phyloP scores from a whole-genome alignment of 2,329 filamentous ascomycete species.

The Fusarium torulosum region DNA sequence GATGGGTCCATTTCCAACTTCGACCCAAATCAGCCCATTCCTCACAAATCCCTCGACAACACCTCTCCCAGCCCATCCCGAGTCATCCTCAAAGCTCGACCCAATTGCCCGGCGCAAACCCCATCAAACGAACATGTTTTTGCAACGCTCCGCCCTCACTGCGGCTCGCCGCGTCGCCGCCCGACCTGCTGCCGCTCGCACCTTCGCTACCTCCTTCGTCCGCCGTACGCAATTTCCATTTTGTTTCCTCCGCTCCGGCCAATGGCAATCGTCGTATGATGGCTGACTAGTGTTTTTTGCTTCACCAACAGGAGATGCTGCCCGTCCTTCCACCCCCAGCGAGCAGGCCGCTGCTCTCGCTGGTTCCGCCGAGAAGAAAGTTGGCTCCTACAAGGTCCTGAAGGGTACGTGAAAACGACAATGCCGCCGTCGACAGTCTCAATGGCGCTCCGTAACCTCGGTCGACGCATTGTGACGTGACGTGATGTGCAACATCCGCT shows the following conservation, averaged over 20 bases:
- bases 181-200: slow-evolving; percentile 67
- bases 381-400: slow-evolving; percentile 61
- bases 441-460: slow-evolving; percentile 43
- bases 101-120: slow-evolving; percentile 44
- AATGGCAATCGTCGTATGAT: slow-evolving; percentile 52
- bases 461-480: slow-evolving; percentile 36
- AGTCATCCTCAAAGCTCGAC: slow-evolving; percentile 42
- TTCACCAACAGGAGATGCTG: slow-evolving; percentile 53
- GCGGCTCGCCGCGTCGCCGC: slow-evolving; percentile 70
- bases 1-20: slow-evolving; percentile 52
- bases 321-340: slow-evolving; percentile 53
- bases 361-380: slow-evolving; percentile 59
- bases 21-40: slow-evolving; percentile 60
- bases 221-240: slow-evolving; percentile 64
- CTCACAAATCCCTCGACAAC: slow-evolving; percentile 62
- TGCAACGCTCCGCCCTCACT: slow-evolving; percentile 72
- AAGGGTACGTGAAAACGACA: slow-evolving; percentile 58
- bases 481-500: slow-evolving; percentile 35
- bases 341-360: slow-evolving; percentile 55
- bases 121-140: slow-evolving; percentile 62
- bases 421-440: slow-evolving; percentile 31
- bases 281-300: slow-evolving; percentile 44
- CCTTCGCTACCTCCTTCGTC: slow-evolving; percentile 70
- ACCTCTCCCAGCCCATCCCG: slow-evolving; percentile 47
- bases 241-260: slow-evolving; percentile 43